A percentile compares a stretch with the other conserved stretches of the same genome.
Evolutionary conservation across 2,329 filamentous ascomycete genomes (phyloP).

Genomic region (Ophidiomyces ophidiicola): DNA sequence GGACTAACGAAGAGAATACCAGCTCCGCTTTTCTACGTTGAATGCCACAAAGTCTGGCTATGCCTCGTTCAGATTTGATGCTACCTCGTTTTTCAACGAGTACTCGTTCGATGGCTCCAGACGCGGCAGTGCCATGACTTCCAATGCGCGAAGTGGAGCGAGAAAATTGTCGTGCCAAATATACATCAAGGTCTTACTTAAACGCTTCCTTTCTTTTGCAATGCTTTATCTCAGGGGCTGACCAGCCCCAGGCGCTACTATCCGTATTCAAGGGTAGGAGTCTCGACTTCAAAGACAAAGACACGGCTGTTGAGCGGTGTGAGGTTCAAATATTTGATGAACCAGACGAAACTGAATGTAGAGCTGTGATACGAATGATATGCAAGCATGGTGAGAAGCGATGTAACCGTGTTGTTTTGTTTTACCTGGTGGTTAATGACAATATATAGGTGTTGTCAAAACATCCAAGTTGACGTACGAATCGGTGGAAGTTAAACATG

Average conservation of each 20-base stretch:
- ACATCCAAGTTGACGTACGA: slow-evolving; percentile 55
- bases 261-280: slow-evolving; percentile 51
- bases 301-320: slow-evolving; percentile 49
- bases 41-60: slow-evolving; percentile 54
- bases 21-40: slow-evolving; percentile 50
- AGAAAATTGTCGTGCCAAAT: slow-evolving; percentile 48
- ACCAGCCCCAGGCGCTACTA: slow-evolving; percentile 37
- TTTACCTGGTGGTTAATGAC: background rate
- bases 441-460: slow-evolving; percentile 46
- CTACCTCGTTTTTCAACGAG: slow-evolving; percentile 43
- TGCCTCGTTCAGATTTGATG: slow-evolving; percentile 46
- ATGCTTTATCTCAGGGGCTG: background rate
- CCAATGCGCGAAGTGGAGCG: slow-evolving; percentile 20
- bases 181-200: slow-evolving; percentile 40
- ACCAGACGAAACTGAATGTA: slow-evolving; percentile 45
- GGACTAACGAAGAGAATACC: background rate
- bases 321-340: slow-evolving; percentile 49
- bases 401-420: background rate
- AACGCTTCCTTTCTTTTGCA: background rate
- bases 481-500: slow-evolving; percentile 49
- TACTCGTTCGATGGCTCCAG: slow-evolving; percentile 41
- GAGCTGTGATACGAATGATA: slow-evolving; percentile 49
- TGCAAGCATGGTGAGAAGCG: slow-evolving; percentile 44
- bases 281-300: slow-evolving; percentile 43
- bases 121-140: slow-evolving; percentile 14